Evolutionary conservation across 2,329 filamentous ascomycete genomes (phyloP), one percentile per base, ranked within the genome.

Genomic region (Fusarium sp.): DNA sequence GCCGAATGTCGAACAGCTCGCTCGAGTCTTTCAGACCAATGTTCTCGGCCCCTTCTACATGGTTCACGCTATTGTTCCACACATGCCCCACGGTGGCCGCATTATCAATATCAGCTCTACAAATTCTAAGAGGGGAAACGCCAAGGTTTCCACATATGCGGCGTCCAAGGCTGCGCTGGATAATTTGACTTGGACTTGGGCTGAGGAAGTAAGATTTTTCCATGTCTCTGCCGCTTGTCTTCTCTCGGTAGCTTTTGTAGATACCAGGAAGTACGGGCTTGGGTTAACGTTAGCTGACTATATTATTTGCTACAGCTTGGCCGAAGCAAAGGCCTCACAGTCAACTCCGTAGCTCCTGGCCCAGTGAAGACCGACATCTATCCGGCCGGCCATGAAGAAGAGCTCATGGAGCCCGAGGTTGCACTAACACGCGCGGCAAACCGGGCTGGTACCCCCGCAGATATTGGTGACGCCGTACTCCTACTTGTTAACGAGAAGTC

Each of bases 271-370:
- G 15, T n/a, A 23, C 7, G n/a, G 15, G 15, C 11, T 41, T 18
- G 39, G 16, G n/a, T 41, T 51, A 16, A 43, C 23, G 30, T 12
- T 31, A 39, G 46, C n/a, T 13, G 18, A 52, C n/a, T 13, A 31
- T 12, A 5, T n/a, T 3, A 10, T 16, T 11, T 5, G 48, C 1
- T 18, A 8, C 13, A 81, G 75, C 73, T 82, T 13, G 81, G 81
- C 2, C 67, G 72, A 0, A 78, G 75, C 18, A 75, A 76, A 41
- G 81, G 82, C 13, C 82, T 85, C 56, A 85, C 82, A 0, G 78
- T 85, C 40, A 85, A 85, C 52, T 79, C 82, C 1, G 69, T 84
- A 8, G 78, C 78, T 0, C 83, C 82, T 0, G 83, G 83, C 0
- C 79, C 80, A 1, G 78, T 80, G 1, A 51, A 41, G 1, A 84